phyloP scores from a whole-genome alignment of 2,329 filamentous ascomycete species.

The Colletotrichum tofieldiae region DNA sequence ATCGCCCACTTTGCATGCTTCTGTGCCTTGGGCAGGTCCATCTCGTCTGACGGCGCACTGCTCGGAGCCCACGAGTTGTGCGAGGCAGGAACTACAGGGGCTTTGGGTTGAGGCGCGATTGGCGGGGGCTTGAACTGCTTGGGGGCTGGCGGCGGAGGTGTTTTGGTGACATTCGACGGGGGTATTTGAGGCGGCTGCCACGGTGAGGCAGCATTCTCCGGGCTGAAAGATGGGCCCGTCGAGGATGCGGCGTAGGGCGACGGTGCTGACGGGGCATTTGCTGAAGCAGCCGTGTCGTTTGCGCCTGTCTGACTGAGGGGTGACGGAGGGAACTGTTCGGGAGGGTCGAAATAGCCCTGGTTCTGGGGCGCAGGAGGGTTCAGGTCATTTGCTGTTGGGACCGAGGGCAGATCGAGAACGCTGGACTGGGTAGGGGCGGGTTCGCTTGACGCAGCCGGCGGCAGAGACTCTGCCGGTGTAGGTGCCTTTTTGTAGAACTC shows the following conservation, averaged over 20 bases:
- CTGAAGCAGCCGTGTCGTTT: constrained; percentile 47
- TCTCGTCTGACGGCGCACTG: constrained; percentile 40
- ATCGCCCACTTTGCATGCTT: constrained; percentile 99
- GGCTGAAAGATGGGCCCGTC: constrained; percentile 37
- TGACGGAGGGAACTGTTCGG: constrained; percentile 53
- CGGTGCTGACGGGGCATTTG: constrained; percentile 20
- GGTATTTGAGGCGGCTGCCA: constrained; percentile 36
- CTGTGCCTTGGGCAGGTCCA: constrained; percentile 85
- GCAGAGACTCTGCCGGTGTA: constrained; percentile 48
- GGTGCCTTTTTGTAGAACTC: constrained; percentile 45
- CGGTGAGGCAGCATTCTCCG: constrained; percentile 17
- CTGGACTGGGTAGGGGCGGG: constrained; percentile 30
- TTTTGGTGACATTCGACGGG: constrained; percentile 1
- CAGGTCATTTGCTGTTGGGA: constrained; percentile 24
- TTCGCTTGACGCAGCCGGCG: constrained; percentile 46
- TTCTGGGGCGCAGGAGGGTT: constrained; percentile 42
- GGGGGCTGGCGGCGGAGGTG: constrained; percentile 43
- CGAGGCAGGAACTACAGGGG: constrained; percentile 15
- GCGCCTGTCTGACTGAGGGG: constrained; percentile 52
- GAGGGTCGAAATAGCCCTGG: constrained; percentile 54
- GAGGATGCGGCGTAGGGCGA: constrained; percentile 36
- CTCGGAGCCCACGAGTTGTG: constrained; percentile 43
- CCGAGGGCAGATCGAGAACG: constrained; percentile 40
- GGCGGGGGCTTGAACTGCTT: constrained; percentile 45
- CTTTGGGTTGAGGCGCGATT: constrained; percentile 28